Conservation (phyloP, 129 eudicot species). For the Erigeron canadensis region DNA sequence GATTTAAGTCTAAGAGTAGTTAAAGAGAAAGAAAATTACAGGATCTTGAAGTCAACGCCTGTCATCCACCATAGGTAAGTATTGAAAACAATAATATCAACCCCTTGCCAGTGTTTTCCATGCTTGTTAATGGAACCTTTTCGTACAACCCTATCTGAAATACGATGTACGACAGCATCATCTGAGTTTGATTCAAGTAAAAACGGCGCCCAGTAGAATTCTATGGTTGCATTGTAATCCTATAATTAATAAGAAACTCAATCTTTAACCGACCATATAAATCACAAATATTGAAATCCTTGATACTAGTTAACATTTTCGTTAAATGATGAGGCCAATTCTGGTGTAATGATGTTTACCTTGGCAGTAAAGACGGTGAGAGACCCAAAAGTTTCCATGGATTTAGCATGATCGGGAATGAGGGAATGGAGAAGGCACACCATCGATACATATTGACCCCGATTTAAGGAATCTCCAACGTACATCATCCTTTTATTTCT, state of each 20-base stretch:
- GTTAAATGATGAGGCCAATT: too few relatives aligned
- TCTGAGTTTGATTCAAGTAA: conserved; percentile 91
- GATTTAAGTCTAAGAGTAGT: neutral
- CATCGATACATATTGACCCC: conserved; percentile 90
- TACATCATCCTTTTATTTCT: conserved; percentile 90
- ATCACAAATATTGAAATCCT: neutral
- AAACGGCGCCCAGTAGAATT: conserved; percentile 99
- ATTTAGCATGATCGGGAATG: conserved; percentile 68
- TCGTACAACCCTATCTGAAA: conserved; percentile 71
- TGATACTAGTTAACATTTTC: neutral
- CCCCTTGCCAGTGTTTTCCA: conserved; percentile 87
- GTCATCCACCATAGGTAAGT: conserved; percentile 99
- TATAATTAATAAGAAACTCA: conserved; percentile 11
- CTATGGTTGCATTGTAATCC: conserved; percentile 92
- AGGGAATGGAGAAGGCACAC: conserved; percentile 70
- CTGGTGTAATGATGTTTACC: conserved; percentile 36
- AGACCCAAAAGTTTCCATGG: conserved; percentile 72
- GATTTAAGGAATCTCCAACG: conserved; percentile 87
- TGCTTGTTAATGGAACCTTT: conserved; percentile 87
- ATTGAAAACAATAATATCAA: conserved; percentile 80
- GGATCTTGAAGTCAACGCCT: conserved; percentile 61
- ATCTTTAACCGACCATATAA: neutral
- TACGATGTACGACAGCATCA: conserved; percentile 64
- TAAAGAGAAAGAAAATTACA: conserved; percentile 48
- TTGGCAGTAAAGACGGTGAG: conserved; percentile 67